Conservation (phyloP, 1,139 yeast species). For the Blastobotrys raffinosifermentans region DNA sequence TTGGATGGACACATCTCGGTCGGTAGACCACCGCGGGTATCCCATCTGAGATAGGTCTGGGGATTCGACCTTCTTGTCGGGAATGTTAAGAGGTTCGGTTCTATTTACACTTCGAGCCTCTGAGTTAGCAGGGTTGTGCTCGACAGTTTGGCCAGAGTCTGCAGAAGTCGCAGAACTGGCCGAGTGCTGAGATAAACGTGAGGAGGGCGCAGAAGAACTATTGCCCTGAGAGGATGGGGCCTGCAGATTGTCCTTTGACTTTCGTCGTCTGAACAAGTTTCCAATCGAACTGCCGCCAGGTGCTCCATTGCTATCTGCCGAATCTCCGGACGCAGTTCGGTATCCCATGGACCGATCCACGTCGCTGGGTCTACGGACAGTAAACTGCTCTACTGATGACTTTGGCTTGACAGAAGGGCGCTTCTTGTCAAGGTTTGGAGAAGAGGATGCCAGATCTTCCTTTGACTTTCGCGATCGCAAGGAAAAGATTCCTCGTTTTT, state of each 20-base stretch:
- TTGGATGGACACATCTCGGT: background rate
- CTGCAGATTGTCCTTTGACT: conserved; percentile 11
- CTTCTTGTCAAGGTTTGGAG: conserved; percentile 15
- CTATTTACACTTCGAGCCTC: background rate
- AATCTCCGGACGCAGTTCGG: conserved; percentile 6
- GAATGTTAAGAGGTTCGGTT: conserved; percentile 1
- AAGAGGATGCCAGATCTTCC: background rate
- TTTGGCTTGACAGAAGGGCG: conserved; percentile 27
- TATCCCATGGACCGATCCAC: background rate
- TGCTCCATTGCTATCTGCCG: conserved; percentile 5
- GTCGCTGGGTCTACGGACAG: too few species aligned
- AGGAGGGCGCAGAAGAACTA: background rate
- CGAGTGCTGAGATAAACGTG: background rate
- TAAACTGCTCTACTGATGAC: conserved; percentile 27
- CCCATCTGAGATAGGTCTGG: too few species aligned
- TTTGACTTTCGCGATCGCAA: background rate
- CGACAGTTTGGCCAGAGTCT: background rate
- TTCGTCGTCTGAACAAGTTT: conserved; percentile 19
- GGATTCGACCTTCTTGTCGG: background rate
- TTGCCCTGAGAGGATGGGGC: background rate
- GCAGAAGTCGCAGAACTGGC: background rate
- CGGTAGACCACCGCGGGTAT: too few species aligned
- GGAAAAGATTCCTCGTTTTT: background rate
- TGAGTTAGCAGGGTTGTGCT: background rate
- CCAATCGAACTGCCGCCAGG: conserved; percentile 15